These are phyloP conservation scores for Paecilomyces sp. DNA, from an alignment of 2,329 filamentous ascomycete species.

Conservation along the genomic window DNA sequence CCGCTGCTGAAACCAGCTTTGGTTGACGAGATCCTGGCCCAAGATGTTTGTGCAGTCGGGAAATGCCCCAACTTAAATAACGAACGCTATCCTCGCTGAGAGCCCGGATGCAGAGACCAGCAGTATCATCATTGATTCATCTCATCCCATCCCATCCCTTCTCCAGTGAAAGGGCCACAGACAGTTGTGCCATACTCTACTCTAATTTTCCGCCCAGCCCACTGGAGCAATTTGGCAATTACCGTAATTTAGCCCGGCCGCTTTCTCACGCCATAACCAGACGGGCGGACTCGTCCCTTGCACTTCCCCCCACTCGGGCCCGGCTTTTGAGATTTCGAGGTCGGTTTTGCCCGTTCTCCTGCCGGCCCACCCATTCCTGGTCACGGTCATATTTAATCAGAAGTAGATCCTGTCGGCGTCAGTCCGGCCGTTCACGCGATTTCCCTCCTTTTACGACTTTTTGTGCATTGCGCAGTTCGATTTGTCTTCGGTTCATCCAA, in stretches of 20 bases:
- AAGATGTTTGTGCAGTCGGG: background rate
- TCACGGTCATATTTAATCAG: background rate
- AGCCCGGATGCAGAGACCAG: background rate
- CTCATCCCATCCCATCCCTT: background rate
- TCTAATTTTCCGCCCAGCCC: background rate
- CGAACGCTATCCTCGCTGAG: background rate
- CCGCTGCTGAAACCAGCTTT: background rate
- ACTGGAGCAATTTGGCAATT: background rate
- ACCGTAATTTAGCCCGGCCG: background rate
- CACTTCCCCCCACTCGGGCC: conserved; percentile 11
- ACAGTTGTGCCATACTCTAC: background rate
- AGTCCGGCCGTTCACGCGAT: conserved; percentile 3
- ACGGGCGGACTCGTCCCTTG: conserved; percentile 6
- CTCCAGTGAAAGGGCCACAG: background rate
- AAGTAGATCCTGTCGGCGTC: background rate
- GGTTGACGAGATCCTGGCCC: background rate
- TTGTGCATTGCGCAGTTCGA: background rate
- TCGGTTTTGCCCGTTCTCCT: background rate
- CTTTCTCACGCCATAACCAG: conserved; percentile 3
- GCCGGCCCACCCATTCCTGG: background rate
- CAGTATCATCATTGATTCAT: no score
- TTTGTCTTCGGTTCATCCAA: background rate
- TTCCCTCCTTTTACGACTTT: background rate
- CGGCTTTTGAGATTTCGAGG: background rate
- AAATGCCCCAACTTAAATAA: background rate